These are phyloP conservation scores for Globisporangium mamillatum DNA, from an alignment of 352 stramenopile species.

Conservation along the genomic window DNA sequence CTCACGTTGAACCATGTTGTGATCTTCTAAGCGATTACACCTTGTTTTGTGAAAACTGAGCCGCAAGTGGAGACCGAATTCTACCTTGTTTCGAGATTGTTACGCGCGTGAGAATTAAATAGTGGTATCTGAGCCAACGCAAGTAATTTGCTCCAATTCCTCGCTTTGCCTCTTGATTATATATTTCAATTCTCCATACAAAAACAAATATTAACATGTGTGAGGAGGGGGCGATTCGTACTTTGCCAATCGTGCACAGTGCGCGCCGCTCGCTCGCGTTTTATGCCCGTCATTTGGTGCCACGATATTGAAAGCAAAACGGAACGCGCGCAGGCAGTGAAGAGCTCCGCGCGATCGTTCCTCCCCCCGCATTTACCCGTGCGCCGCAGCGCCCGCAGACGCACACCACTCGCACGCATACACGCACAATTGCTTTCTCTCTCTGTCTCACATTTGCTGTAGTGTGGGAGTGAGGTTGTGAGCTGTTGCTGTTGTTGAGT, in stretches of 20 bases:
- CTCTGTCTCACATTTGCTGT: not conserved
- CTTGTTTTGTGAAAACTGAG: not conserved
- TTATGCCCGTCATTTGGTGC: slow-evolving; percentile 6
- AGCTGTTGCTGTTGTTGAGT: slow-evolving; percentile 3
- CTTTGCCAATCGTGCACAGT: slow-evolving; percentile 12
- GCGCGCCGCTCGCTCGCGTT: not conserved
- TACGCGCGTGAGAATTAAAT: not conserved
- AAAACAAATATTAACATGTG: not conserved
- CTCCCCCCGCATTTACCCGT: slow-evolving; percentile 2
- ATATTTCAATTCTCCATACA: not conserved
- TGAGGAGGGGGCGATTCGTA: slow-evolving; percentile 18
- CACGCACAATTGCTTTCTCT: not conserved
- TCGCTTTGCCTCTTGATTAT: not conserved
- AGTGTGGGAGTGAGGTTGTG: not conserved
- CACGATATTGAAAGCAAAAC: slow-evolving; percentile 15
- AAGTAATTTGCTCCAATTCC: not conserved
- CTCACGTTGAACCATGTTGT: slow-evolving; percentile 18
- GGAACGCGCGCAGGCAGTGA: slow-evolving; percentile 7
- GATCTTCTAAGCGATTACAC: not conserved
- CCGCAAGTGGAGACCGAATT: not conserved
- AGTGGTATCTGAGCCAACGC: not conserved
- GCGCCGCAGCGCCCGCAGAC: not conserved
- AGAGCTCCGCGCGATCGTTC: not conserved
- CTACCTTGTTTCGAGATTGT: slow-evolving; percentile 14
- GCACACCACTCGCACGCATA: not conserved